Base-by-base conservation (phyloP, 2,329 filamentous ascomycete species). In the Coniochaeta sp. region DNA sequence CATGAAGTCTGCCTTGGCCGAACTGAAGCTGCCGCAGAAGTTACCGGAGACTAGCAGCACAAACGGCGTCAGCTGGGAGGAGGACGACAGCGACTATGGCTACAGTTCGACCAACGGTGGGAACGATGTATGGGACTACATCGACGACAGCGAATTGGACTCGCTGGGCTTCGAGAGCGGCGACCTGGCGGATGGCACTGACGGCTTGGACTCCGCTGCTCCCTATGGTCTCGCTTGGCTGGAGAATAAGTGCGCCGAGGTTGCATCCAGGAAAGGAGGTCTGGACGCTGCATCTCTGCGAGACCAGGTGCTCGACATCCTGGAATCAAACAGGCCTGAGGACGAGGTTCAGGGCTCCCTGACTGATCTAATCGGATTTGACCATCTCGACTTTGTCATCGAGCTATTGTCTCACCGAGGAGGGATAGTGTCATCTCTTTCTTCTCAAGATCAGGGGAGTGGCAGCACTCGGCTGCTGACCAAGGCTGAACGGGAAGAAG, bases 111-210 rank as follows among this genome's bases (percentile, higher is more conserved):
- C 81, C 5, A 82, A 79, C 40, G 82, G 79, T 16, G 81, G 82
- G 5, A 87, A 92, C 53, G 91, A 96, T 68, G 85, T 96, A 9
- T 96, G 92, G 92, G 91, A 96, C 65, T 83, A 95, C 53, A 89
- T 95, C 62, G 90, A 85, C 53, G 86, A 91, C 61, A 86, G 83
- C 59, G 87, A 88, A 55, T 71, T 82, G 27, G 79, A 85, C 47
- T 78, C 80, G 24, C 69, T 75, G 33, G 57, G 75, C 65, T 55
- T 75, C 64, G 57, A 78, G 70, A 55, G 72, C 72, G 27, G 68
- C 61, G 59, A 75, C 28, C 57, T 62, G 35, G 53, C 60, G 16
- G 70, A 77, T 38, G 71, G 70, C 20, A 60, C 53, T 40, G 62
- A 53, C 48, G 71, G 60, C 54, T 59, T 56, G n/a, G 53, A 48